Conservation (phyloP, 1,139 yeast genomes). For the Lodderomyces elongisporus region DNA sequence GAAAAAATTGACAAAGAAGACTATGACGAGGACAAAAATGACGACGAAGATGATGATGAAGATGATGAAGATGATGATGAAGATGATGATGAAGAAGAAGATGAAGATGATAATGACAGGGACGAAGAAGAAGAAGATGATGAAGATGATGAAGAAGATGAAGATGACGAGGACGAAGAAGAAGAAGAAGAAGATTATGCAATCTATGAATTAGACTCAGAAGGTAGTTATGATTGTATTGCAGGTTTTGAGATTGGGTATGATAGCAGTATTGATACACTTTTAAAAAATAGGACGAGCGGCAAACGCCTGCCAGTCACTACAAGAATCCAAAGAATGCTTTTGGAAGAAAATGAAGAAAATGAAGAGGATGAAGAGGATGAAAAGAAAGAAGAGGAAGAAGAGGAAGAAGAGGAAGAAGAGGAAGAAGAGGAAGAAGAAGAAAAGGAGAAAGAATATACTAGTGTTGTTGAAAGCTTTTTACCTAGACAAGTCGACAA, state of each 20-base stretch:
- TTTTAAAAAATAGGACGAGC: no score
- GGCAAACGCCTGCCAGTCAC: no score
- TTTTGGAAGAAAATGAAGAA: not conserved
- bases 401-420: conserved; percentile 4
- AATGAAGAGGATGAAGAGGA: conserved; percentile 1
- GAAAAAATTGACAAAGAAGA: no score
- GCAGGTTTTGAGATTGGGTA: no score
- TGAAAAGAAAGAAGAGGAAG: conserved; percentile 1
- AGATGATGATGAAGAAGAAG: not conserved
- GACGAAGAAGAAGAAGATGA: not conserved
- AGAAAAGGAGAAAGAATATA: conserved; percentile 7
- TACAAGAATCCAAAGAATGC: no score
- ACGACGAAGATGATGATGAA: not conserved
- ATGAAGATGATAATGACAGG: not conserved
- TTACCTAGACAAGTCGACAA: no score
- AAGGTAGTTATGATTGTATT: no score
- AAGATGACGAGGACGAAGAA: conserved; percentile 4
- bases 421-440: conserved; percentile 9
- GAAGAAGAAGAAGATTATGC: conserved; percentile 8
- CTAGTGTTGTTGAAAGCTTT: not conserved
- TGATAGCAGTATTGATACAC: no score
- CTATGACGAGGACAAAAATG: not conserved
- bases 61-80: not conserved
- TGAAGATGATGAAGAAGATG: conserved; percentile 1
- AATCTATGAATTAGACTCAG: no score